A percentile compares a stretch with the other conserved stretches of the same genome.
These are phyloP conservation scores for Lactarius tabidus DNA, from an alignment of 768 basidiomycete genomes.

Conservation along the genomic window DNA sequence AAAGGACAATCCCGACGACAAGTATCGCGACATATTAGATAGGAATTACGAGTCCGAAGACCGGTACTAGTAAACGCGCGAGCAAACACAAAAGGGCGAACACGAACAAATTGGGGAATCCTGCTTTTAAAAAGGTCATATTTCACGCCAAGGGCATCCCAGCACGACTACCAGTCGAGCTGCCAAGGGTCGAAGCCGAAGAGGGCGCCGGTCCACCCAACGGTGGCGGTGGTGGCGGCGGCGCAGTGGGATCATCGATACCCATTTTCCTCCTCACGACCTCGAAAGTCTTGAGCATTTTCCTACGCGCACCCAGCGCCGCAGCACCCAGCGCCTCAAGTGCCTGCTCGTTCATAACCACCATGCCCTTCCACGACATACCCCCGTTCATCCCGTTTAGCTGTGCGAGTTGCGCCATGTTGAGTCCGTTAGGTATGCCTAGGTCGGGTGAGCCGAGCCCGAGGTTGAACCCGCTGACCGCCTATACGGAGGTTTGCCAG, in stretches of 20 bases:
- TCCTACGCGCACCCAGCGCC: slow-evolving; percentile 94
- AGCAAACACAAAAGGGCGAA: not conserved
- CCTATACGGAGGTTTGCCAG: slow-evolving; percentile 40
- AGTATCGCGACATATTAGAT: not conserved
- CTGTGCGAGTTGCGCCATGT: slow-evolving; percentile 38
- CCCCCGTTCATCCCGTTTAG: slow-evolving; percentile 51
- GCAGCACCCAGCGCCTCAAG: slow-evolving; percentile 94
- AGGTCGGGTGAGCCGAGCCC: slow-evolving; percentile 47
- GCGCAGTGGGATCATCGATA: slow-evolving; percentile 48
- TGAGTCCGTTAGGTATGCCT: slow-evolving; percentile 44
- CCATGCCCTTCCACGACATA: slow-evolving; percentile 91
- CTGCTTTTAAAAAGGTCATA: not conserved
- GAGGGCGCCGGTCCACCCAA: not conserved
- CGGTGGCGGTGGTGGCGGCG: not conserved
- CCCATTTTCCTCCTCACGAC: slow-evolving; percentile 87
- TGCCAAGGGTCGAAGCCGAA: not conserved
- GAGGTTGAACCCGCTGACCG: slow-evolving; percentile 42
- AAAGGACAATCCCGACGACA: no score
- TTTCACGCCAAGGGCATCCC: not conserved
- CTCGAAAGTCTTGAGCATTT: slow-evolving; percentile 97
- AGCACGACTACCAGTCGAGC: not conserved
- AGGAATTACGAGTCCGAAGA: not conserved
- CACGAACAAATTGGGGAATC: no score
- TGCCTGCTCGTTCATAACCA: slow-evolving; percentile 80
- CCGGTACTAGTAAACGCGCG: not conserved